Percentiles rank a stretch among this genome's conserved stretches.
phyloP scores from a whole-genome alignment of 495 filamentous ascomycete species.

The Cercophora scortea region DNA sequence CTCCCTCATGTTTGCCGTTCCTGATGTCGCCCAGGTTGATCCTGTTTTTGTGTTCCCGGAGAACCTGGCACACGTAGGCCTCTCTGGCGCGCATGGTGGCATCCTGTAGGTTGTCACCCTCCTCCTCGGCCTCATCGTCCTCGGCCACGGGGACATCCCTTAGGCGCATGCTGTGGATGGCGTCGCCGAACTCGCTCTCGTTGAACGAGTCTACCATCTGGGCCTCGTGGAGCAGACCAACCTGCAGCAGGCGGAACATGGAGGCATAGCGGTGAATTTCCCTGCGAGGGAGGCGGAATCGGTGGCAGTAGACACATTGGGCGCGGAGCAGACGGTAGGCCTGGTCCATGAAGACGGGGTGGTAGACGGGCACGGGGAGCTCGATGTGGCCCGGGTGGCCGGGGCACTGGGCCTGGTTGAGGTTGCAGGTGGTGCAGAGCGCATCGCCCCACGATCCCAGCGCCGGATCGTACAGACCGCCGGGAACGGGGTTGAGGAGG shows the following conservation, averaged over 20 bases:
- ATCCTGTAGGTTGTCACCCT: slow-evolving; percentile 20
- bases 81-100: slow-evolving; percentile 56
- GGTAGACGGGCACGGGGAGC: slow-evolving; percentile 85
- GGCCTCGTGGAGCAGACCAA: slow-evolving; percentile 70
- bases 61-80: slow-evolving; percentile 59
- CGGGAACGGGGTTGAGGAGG: slow-evolving; percentile 73
- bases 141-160: slow-evolving; percentile 13
- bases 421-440: slow-evolving; percentile 79
- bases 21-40: slow-evolving; percentile 44
- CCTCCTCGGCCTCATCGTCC: slow-evolving; percentile 23
- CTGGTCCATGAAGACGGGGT: slow-evolving; percentile 90
- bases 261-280: slow-evolving; percentile 70
- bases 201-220: slow-evolving; percentile 53
- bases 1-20: slow-evolving; percentile 70
- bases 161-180: slow-evolving; percentile 12
- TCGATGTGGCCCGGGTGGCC: slow-evolving; percentile 95
- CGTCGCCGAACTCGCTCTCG: slow-evolving; percentile 37
- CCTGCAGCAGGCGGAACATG: slow-evolving; percentile 79
- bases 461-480: slow-evolving; percentile 87
- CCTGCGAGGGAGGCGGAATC: slow-evolving; percentile 63
- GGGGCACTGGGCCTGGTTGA: slow-evolving; percentile 70
- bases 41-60: slow-evolving; percentile 45
- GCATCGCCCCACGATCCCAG: slow-evolving; percentile 84
- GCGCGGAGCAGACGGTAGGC: slow-evolving; percentile 71
- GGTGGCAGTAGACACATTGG: slow-evolving; percentile 84